Conservation (phyloP, 805 yeast genomes). For the Lipomyces yamadae region DNA sequence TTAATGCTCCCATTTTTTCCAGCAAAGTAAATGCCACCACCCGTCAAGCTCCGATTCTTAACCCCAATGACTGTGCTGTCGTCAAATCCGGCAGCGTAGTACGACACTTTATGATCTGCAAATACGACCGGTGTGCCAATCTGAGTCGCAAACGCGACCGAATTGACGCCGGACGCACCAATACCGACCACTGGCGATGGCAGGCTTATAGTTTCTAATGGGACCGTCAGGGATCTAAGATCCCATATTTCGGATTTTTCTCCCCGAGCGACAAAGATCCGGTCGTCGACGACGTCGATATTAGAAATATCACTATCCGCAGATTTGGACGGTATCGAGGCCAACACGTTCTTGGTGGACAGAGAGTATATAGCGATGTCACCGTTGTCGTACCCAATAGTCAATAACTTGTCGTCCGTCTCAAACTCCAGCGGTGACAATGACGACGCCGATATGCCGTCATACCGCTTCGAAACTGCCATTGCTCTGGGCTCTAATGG, state of each 20-base stretch:
- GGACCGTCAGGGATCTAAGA: slow-evolving; percentile 15
- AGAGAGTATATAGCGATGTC: slow-evolving; percentile 27
- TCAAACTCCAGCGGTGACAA: slow-evolving; percentile 53
- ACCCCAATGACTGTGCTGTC: slow-evolving; percentile 8
- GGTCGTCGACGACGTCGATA: slow-evolving; percentile 7
- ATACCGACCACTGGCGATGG: slow-evolving; percentile 11
- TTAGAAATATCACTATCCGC: slow-evolving; percentile 2
- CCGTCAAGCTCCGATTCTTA: not conserved
- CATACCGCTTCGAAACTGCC: slow-evolving; percentile 40
- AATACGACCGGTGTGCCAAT: slow-evolving; percentile 5
- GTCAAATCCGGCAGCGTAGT: slow-evolving; percentile 13
- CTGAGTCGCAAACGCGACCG: slow-evolving; percentile 10
- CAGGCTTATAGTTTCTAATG: slow-evolving; percentile 10
- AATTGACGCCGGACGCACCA: not conserved
- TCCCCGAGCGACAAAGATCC: slow-evolving; percentile 19
- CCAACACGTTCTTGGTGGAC: slow-evolving; percentile 16
- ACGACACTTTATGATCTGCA: not conserved
- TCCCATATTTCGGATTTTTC: slow-evolving; percentile 28
- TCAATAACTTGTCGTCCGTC: slow-evolving; percentile 48
- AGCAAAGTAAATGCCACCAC: slow-evolving; percentile 10
- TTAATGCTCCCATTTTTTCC: slow-evolving; percentile 15
- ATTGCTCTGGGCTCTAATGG: slow-evolving; percentile 14
- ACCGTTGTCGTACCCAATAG: slow-evolving; percentile 49
- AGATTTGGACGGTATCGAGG: not conserved
- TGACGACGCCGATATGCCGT: slow-evolving; percentile 38